Percentiles rank a stretch among this genome's conserved stretches.
These are phyloP conservation scores for Fraxinus floribunda DNA, from an alignment of 305 asterid species.

Conservation along the genomic window DNA sequence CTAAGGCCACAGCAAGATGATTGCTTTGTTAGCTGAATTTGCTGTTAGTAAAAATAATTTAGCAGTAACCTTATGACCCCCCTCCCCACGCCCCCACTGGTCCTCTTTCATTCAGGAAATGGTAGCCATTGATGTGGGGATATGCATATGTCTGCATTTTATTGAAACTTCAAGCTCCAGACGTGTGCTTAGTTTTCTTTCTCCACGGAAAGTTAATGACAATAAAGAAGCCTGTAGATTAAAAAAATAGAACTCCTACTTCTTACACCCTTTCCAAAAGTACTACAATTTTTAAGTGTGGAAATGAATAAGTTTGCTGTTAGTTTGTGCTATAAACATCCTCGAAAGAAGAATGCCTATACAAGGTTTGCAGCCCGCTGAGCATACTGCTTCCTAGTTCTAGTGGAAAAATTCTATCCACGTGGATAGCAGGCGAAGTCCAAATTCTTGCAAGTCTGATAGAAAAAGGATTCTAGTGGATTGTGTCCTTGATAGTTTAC, in stretches of 20 bases:
- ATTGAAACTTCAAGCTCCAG: slow-evolving; percentile 4
- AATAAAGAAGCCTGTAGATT: neutral
- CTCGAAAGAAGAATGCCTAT: slow-evolving; percentile 5
- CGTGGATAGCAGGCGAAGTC: neutral
- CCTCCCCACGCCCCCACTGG: too few relatives aligned
- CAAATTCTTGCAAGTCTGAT: slow-evolving; percentile 3
- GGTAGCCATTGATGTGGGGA: neutral
- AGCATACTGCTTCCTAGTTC: slow-evolving; percentile 5
- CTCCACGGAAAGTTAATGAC: neutral
- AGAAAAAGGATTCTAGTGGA: neutral
- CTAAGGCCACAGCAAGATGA: slow-evolving; percentile 4
- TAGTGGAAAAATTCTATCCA: slow-evolving; percentile 1
- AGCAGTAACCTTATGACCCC: neutral
- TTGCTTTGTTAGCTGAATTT: slow-evolving; percentile 9
- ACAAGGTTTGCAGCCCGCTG: neutral
- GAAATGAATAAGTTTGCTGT: neutral
- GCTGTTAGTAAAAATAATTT: neutral
- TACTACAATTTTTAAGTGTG: neutral
- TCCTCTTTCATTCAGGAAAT: neutral
- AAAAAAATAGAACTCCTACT: neutral
- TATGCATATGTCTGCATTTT: slow-evolving; percentile 4
- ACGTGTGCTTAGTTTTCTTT: slow-evolving; percentile 1
- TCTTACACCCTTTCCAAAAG: slow-evolving; percentile 15
- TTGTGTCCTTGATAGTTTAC: neutral
- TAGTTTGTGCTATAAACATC: slow-evolving; percentile 4